A percentile compares a stretch with the other conserved stretches of the same genome.
Conservation (phyloP, 495 filamentous ascomycete genomes). For the Letharia columbiana region DNA sequence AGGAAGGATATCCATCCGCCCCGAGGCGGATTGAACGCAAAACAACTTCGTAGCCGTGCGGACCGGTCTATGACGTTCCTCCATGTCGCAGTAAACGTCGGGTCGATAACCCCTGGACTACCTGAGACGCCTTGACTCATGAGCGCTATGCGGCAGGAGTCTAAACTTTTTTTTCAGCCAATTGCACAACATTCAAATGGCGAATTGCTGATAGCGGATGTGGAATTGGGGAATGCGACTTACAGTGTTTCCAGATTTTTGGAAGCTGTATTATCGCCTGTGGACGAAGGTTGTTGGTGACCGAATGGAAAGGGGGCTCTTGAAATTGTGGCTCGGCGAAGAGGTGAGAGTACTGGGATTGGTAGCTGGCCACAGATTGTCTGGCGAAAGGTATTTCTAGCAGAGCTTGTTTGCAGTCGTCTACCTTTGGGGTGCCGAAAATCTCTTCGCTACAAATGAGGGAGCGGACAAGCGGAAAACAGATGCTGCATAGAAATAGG, state of each 20-base stretch:
- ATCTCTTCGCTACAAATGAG: background rate
- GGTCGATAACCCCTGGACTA: background rate
- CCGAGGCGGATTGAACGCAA: background rate
- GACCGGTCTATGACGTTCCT: background rate
- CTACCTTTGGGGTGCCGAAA: background rate
- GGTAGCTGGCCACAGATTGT: background rate
- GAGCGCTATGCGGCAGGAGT: constrained; percentile 2
- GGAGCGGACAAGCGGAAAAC: background rate
- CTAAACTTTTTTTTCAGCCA: background rate
- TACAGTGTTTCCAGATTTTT: constrained; percentile 5
- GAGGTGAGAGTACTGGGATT: background rate
- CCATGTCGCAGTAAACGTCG: background rate
- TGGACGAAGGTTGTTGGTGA: background rate
- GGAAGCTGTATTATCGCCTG: constrained; percentile 1
- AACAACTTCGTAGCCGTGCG: background rate
- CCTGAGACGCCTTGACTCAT: background rate
- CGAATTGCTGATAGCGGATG: background rate
- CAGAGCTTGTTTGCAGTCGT: background rate
- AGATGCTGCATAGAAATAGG: background rate
- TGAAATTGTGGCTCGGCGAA: constrained; percentile 5
- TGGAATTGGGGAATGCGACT: background rate
- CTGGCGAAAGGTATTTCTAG: background rate
- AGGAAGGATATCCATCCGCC: background rate
- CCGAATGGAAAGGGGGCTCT: background rate
- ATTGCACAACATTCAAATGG: background rate